Conservation (phyloP, 495 filamentous ascomycete genomes). For the Schizothecium vesticola region DNA sequence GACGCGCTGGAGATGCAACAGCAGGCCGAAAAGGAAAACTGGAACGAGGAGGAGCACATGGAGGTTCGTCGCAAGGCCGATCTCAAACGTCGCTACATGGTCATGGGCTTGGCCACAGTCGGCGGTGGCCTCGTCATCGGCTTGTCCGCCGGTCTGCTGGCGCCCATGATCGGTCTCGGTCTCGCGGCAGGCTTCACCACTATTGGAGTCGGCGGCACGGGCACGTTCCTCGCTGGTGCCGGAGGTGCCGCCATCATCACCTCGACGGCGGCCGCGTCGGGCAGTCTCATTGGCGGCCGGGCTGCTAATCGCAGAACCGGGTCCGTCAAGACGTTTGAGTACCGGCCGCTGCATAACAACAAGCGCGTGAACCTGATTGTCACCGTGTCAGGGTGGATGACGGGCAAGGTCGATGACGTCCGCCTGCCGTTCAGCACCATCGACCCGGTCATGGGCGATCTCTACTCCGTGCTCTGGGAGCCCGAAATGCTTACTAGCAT, state of each 20-base stretch:
- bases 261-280: constrained; percentile 78
- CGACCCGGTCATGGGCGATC: constrained; percentile 95
- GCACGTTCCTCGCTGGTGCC: constrained; percentile 82
- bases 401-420: constrained; percentile 93
- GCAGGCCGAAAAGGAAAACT: constrained; percentile 85
- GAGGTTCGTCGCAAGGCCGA: constrained; percentile 76
- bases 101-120: constrained; percentile 96
- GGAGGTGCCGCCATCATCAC: constrained; percentile 94
- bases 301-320: constrained; percentile 84
- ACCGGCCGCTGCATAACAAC: constrained; percentile 93
- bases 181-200: constrained; percentile 93
- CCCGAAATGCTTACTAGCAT: constrained; percentile 96
- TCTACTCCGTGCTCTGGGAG: constrained; percentile 97
- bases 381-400: constrained; percentile 97
- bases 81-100: constrained; percentile 74
- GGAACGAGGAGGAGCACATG: constrained; percentile 95
- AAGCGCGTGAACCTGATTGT: constrained; percentile 95
- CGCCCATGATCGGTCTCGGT: constrained; percentile 91
- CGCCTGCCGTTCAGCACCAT: constrained; percentile 92
- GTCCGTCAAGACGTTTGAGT: constrained; percentile 93
- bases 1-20: constrained; percentile 98
- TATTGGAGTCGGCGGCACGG: constrained; percentile 86
- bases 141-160: constrained; percentile 83
- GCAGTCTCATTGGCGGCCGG: constrained; percentile 74
- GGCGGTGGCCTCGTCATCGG: constrained; percentile 95